These are phyloP conservation scores for Cantharellus cinnabarinus DNA, from an alignment of 768 basidiomycete genomes.

Conservation along the genomic window DNA sequence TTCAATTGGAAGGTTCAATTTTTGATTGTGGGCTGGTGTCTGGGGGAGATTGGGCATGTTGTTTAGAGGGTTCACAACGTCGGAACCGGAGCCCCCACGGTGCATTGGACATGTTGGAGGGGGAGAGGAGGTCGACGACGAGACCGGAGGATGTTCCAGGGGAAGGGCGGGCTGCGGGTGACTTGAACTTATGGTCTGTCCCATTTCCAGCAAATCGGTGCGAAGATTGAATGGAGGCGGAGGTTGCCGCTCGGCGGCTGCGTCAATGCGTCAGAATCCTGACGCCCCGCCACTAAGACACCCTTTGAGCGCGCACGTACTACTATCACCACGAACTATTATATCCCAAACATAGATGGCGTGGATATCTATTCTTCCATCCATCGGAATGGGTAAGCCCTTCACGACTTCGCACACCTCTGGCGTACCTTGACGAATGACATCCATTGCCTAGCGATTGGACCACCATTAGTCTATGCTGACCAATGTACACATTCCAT, in stretches of 20 bases:
- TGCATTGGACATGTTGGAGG: constrained; percentile 1
- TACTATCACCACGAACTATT: not conserved
- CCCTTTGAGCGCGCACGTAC: too few species aligned
- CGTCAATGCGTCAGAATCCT: too few species aligned
- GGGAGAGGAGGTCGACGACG: not conserved
- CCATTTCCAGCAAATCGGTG: not conserved
- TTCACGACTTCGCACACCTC: not conserved
- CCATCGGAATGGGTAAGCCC: constrained; percentile 49
- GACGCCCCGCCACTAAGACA: too few species aligned
- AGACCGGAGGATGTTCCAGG: not conserved
- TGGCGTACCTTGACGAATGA: not conserved
- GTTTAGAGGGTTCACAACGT: constrained; percentile 43
- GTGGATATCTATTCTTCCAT: constrained; percentile 51
- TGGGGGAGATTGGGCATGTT: constrained; percentile 79
- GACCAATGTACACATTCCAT: constrained; percentile 20
- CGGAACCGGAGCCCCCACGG: not conserved
- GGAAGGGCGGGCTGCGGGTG: not conserved
- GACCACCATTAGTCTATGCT: constrained; percentile 66
- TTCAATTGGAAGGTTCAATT: constrained; percentile 40
- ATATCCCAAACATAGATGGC: not conserved
- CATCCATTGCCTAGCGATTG: constrained; percentile 19
- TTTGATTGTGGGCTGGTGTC: constrained; percentile 36
- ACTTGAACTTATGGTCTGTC: not conserved
- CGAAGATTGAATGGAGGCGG: too few species aligned
- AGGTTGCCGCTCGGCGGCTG: too few species aligned